These are phyloP conservation scores for Cryphonectria radicalis DNA, from an alignment of 2,329 filamentous ascomycete species.

Conservation along the genomic window DNA sequence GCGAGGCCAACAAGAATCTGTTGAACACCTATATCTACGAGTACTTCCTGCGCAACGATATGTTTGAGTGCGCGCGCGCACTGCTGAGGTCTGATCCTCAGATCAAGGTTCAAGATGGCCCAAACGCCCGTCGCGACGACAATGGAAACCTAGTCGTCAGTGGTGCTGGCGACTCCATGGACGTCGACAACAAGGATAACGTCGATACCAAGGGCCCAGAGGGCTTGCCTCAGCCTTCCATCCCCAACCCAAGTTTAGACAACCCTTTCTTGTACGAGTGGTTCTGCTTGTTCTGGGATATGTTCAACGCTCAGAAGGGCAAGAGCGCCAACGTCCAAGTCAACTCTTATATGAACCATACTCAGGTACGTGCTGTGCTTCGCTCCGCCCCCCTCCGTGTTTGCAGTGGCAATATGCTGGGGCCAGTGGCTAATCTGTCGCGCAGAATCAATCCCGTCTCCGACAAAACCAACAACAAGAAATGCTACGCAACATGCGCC, in stretches of 20 bases:
- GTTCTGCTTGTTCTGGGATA: conserved; percentile 98
- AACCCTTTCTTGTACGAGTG: conserved; percentile 94
- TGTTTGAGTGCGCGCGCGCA: conserved; percentile 81
- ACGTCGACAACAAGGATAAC: conserved; percentile 81
- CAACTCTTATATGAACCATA: conserved; percentile 78
- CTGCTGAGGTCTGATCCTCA: conserved; percentile 70
- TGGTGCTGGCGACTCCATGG: conserved; percentile 75
- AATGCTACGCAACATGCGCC: conserved; percentile 74
- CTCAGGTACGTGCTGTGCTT: conserved; percentile 66
- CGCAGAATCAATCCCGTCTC: conserved; percentile 68
- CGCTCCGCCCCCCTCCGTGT: conserved; percentile 11
- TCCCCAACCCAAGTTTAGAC: conserved; percentile 67
- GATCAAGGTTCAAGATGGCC: conserved; percentile 72
- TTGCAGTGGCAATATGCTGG: conserved; percentile 29
- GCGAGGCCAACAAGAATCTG: conserved; percentile 56
- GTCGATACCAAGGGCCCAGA: conserved; percentile 74
- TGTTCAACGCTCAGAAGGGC: conserved; percentile 81
- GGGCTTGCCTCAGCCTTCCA: conserved; percentile 76
- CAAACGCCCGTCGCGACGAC: conserved; percentile 68
- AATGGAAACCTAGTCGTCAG: conserved; percentile 70
- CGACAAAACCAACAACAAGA: conserved; percentile 79
- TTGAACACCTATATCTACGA: conserved; percentile 91
- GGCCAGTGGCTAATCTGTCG: conserved; percentile 29
- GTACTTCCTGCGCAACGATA: conserved; percentile 84
- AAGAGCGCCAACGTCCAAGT: conserved; percentile 67